Evolutionary conservation across 1,284 basidiomycete genomes (phyloP), one percentile per base, ranked within the genome.

Genomic region (Tetrapyrgos nigripes): DNA sequence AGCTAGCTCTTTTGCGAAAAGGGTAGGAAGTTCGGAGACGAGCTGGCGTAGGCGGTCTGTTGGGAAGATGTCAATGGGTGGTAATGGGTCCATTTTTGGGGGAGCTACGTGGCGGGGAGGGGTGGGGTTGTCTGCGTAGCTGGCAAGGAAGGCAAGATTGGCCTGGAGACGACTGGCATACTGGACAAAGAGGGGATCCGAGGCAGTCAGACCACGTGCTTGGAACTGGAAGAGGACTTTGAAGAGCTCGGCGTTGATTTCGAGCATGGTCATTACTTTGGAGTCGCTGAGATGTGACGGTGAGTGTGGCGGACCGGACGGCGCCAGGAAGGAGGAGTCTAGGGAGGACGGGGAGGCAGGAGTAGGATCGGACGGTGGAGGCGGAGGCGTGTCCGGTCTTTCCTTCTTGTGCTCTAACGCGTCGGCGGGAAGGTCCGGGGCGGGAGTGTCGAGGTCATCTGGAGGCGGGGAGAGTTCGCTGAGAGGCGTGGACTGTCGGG

Each of bases 141-240:
- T 79, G 49, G 87, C 87, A 60, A 91, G 73, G 86, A 87, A 92
- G 1, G 80, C 75, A 10, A 92, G 76, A 69, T 91, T 91, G 27
- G 83, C 79, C 65, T 90, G 84, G 43, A 91, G 71, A 58, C 88
- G 82, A 19, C 57, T 56, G 4, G 80, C 70, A 70, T 83, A 91
- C 89, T 85, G 81, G 61, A 79, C 76, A 66, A 81, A 86, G 47
- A 80, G 78, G 2, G 78, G 68, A 61, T 90, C 85, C n/a, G 71
- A 67, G 55, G 72, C 62, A 0, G 77, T 62, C n/a, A 87, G 70
- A 8, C 81, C 80, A 60, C 81, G 83, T 26, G 66, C 70, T 67
- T 88, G 86, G 56, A 88, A 81, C 62, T 83, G 82, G 70, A 83
- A 72, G 62, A 79, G 83, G 31, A 84, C 75, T 69, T 81, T 87